Percentiles rank a stretch among this genome's conserved stretches.
Conservation (phyloP, 1,284 basidiomycete species). For the Trichosporon sp. region DNA sequence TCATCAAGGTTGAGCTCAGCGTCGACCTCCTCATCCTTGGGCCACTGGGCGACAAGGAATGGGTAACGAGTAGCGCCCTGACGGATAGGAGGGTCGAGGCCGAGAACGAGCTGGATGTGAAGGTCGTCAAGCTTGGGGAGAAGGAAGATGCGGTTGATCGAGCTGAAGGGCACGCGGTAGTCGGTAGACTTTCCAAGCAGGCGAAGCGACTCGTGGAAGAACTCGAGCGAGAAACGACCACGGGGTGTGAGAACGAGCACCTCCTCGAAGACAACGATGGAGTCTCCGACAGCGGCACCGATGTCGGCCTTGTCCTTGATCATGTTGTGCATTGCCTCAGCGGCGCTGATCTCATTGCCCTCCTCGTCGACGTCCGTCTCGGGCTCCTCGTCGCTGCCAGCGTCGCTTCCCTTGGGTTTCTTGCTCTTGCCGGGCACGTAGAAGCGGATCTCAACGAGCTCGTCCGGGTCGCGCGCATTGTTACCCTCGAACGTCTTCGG, state of each 20-base stretch:
- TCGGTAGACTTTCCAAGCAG: constrained; percentile 98
- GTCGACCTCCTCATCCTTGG: constrained; percentile 93
- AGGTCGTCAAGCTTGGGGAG: constrained; percentile 92
- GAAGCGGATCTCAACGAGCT: constrained; percentile 95
- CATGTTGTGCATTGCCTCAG: constrained; percentile 93
- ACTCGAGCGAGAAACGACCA: constrained; percentile 96
- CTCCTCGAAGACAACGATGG: constrained; percentile 94
- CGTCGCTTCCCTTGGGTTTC: constrained; percentile 65
- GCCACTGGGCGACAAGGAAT: constrained; percentile 97
- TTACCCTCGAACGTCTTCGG: constrained; percentile 58
- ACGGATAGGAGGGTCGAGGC: constrained; percentile 87
- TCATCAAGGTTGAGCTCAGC: constrained; percentile 92
- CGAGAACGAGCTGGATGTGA: constrained; percentile 91
- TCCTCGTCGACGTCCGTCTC: constrained; percentile 58
- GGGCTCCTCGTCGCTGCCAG: constrained; percentile 65
- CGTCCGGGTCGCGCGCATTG: constrained; percentile 65
- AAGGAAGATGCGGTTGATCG: constrained; percentile 87
- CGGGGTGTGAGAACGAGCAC: constrained; percentile 94
- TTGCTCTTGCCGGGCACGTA: constrained; percentile 77
- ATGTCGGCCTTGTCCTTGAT: constrained; percentile 98
- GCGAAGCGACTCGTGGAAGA: constrained; percentile 92
- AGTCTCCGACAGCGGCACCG: constrained; percentile 86
- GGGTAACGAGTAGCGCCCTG: constrained; percentile 99
- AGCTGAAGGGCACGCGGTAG: constrained; percentile 93
- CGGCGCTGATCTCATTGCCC: constrained; percentile 70